phyloP scores from a whole-genome alignment of 257 asterid genomes.

The Solanum sejunctum region DNA sequence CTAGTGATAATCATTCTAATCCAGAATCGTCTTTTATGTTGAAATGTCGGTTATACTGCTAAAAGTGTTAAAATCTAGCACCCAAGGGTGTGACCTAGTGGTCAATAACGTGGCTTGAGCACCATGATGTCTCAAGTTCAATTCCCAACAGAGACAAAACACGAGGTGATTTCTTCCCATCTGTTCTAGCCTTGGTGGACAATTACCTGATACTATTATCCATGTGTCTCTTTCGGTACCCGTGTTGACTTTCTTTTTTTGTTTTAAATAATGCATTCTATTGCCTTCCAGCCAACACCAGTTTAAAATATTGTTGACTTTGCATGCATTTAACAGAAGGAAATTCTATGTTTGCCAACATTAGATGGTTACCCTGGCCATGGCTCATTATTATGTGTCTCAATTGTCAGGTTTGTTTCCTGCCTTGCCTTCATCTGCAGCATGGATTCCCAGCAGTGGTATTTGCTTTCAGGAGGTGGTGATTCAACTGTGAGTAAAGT shows the following conservation, averaged over 20 bases:
- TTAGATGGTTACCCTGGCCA: neutral
- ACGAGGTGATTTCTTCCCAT: no score
- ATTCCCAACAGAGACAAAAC: no score
- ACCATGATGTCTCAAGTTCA: no score
- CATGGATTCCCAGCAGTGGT: constrained; percentile 29
- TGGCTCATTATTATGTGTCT: constrained; percentile 5
- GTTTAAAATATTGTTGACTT: neutral
- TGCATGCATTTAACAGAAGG: neutral
- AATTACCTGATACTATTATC: neutral
- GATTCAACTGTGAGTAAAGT: constrained; percentile 83
- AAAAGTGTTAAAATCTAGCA: neutral
- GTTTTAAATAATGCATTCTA: neutral
- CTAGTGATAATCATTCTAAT: neutral
- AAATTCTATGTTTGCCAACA: neutral
- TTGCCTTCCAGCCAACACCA: neutral
- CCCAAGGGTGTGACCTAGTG: no score
- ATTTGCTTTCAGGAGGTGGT: constrained; percentile 87
- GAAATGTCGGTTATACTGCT: neutral
- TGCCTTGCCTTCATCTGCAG: constrained; percentile 56
- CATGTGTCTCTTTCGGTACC: neutral
- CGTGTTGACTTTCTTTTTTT: neutral
- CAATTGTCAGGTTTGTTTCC: constrained; percentile 61
- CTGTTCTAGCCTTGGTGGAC: no score
- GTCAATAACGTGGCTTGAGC: no score
- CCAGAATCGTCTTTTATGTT: neutral